Evolutionary conservation across 2,329 filamentous ascomycete species (phyloP), one percentile per base, ranked within the genome.

Genomic region (Alternaria brassicae): DNA sequence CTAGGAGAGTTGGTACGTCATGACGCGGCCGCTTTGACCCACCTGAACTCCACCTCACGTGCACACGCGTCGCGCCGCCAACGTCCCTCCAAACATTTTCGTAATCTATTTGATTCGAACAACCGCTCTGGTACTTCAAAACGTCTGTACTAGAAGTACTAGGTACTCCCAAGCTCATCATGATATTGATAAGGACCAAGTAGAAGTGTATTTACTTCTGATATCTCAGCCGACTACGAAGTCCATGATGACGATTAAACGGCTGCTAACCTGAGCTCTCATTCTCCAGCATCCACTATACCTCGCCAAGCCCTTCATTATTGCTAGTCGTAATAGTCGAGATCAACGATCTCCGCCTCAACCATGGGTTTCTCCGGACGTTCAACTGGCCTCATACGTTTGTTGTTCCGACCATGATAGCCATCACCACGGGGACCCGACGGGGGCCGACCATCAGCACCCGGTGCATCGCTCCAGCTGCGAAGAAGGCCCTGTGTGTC

Each of bases 1-100:
- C 19, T 21, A 17, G 49, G 44, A 41, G 28, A 41, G 28, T 60
- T 44, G 34, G 44, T 61, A 66, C 65, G 65, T 72, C 67, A 70
- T 71, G 62, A 59, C 56, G 49, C 55, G 48, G 19, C 42, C 58
- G 67, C 66, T 63, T 53, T 52, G 64, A 62, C 58, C 61, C 56
- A 23, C 25, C 27, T 37, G 34, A 60, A 63, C 59, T 56, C 61
- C 49, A 60, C 10, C 32, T 57, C 68, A 70, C 70, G 67, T 69
- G 63, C 58, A 40, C 60, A 70, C 70, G 70, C 66, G 70, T 62
- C 54, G 28, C 9, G 17, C 21, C 2, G 23, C n/a, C 13, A 39
- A 40, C 21, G 44, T 10, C n/a, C 13, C 3, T 7, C 10, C 13
- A 10, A 23, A 30, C 30, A 23, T 48, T 13, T n/a, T 25, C 13